A percentile compares a stretch with the other conserved stretches of the same genome.
phyloP scores from a whole-genome alignment of 2,329 filamentous ascomycete species.

The Monilinia fructicola region DNA sequence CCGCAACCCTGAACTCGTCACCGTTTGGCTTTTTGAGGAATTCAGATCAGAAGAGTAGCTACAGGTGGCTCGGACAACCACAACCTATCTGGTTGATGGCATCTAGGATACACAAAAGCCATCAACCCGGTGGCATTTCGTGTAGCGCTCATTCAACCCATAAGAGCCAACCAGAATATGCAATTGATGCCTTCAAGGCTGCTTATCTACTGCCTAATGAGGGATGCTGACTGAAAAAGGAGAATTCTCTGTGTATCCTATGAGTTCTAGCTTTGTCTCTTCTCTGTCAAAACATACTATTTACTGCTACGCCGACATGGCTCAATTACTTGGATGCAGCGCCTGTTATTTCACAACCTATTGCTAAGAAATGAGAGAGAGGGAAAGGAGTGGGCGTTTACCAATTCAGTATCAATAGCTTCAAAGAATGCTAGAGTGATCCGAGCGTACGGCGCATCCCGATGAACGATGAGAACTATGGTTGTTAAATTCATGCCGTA shows the following conservation, averaged over 20 bases:
- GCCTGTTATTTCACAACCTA: slow-evolving; percentile 54
- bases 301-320: slow-evolving; percentile 45
- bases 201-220: slow-evolving; percentile 34
- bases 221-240: slow-evolving; percentile 32
- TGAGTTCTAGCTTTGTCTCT: neutral
- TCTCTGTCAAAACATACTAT: neutral
- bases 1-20: slow-evolving; percentile 61
- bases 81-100: neutral
- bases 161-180: slow-evolving; percentile 42
- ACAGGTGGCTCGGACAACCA: neutral
- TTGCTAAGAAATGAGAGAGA: slow-evolving; percentile 53
- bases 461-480: neutral
- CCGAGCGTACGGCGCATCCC: neutral
- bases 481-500: neutral
- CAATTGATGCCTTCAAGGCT: slow-evolving; percentile 36
- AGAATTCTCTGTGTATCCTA: slow-evolving; percentile 32
- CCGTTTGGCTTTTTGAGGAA: slow-evolving; percentile 54
- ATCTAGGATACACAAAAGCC: slow-evolving; percentile 2
- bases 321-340: slow-evolving; percentile 43
- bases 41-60: neutral
- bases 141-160: slow-evolving; percentile 45
- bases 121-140: slow-evolving; percentile 31
- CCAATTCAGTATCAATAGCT: slow-evolving; percentile 32
- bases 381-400: slow-evolving; percentile 49
- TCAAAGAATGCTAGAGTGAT: slow-evolving; percentile 15